Base-by-base conservation (phyloP, 139 green algal species). In the Coccomyxa sp. region DNA sequence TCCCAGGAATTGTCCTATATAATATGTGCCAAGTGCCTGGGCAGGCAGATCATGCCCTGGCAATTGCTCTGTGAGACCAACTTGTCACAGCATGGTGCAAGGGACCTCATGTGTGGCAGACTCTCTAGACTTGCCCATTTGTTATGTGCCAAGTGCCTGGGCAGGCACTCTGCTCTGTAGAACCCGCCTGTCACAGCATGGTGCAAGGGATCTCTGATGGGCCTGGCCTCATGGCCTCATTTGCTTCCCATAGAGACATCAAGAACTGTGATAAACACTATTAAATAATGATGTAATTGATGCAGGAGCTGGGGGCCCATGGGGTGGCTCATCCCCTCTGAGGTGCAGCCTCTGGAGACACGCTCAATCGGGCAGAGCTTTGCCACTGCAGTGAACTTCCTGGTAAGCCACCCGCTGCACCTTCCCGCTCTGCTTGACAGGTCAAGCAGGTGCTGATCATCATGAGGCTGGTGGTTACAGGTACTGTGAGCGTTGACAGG, bases 251-350 rank as follows among this genome's bases (percentile, higher is more conserved):
- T 64, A 64, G 5, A 22, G 14, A 58, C 12, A 58, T 58, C 14
- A 14, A 27, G 12, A 58, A 14, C 44, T 58, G 14, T 58, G 10
- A 58, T 58, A 27, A 64, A 22, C 50, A 64, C 5, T 64, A 7
- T 64, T 22, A 64, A 7, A 18, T 64, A 3, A 1, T 64, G 22
- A 6, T 64, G 18, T 27, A 58, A 27, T 58, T 7, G 22, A 31
- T 22, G 5, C 50, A 64, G 50, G 50, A 31, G 18, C 18, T 64
- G 79, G 83, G 88, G 88, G 40, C 90, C 90, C 8, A 83, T 94
- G 37, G 89, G 84, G 50, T 94, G 90, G 89, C 77, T 92, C 76
- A 84, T 90, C 37, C 87, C 89, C 3, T 81, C 78, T 64, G 87
- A 89, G 70, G 83, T 91, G 44, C 80, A 91, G 36, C 80, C 85